A percentile compares a stretch with the other conserved stretches of the same genome.
Conservation (phyloP, 495 filamentous ascomycete genomes). For the Talaromyces adpressus region DNA sequence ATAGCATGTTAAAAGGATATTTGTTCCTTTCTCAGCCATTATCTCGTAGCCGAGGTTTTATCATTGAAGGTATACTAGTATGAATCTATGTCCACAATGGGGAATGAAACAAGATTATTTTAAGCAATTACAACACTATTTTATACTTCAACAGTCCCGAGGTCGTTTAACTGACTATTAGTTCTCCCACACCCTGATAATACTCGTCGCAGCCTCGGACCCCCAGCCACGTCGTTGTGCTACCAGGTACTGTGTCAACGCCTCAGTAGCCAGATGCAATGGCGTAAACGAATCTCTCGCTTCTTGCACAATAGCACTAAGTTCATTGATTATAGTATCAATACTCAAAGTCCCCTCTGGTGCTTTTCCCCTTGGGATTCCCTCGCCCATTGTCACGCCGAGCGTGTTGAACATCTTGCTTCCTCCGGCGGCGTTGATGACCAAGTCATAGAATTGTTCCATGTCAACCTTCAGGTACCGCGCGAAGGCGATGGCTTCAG, state of each 20-base stretch:
- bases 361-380: constrained; percentile 20
- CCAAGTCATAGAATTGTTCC: constrained; percentile 58
- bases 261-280: constrained; percentile 34
- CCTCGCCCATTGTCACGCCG: constrained; percentile 47
- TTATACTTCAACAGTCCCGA: neutral
- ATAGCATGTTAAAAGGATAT: neutral
- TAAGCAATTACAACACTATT: neutral
- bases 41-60: too few relatives aligned
- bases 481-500: constrained; percentile 62
- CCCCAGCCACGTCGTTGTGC: constrained; percentile 28
- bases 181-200: constrained; percentile 29
- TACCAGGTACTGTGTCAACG: constrained; percentile 30
- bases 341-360: constrained; percentile 36
- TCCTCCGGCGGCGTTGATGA: constrained; percentile 62
- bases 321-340: constrained; percentile 43
- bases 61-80: too few relatives aligned
- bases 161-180: constrained; percentile 1
- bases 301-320: constrained; percentile 54
- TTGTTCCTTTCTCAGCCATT: neutral
- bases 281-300: constrained; percentile 47
- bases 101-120: neutral
- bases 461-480: constrained; percentile 54
- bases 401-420: constrained; percentile 53
- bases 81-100: too few relatives aligned
- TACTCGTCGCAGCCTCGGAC: constrained; percentile 23